Evolutionary conservation across 768 basidiomycete genomes (phyloP).

Genomic region (Podaxis sp.): DNA sequence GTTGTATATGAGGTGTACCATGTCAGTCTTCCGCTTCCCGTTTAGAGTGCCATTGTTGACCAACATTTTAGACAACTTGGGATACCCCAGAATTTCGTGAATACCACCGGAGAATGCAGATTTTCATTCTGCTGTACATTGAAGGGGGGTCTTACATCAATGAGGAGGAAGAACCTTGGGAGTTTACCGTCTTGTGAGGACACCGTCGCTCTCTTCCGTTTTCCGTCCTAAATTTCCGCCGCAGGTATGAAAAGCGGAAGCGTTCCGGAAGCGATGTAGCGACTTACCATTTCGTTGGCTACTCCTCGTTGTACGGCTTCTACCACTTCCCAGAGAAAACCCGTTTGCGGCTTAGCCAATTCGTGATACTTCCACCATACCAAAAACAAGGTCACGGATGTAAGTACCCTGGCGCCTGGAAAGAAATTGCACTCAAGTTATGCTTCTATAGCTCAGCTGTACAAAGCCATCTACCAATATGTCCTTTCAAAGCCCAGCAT

Average conservation of each 20-base stretch:
- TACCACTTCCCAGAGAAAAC: conserved; percentile 92
- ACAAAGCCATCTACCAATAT: conserved; percentile 79
- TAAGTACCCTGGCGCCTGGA: conserved; percentile 30
- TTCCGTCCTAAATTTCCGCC: background rate
- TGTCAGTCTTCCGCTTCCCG: conserved; percentile 42
- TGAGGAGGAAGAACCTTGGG: conserved; percentile 92
- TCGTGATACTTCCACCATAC: conserved; percentile 87
- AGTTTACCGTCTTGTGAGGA: conserved; percentile 82
- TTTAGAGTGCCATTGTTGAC: background rate
- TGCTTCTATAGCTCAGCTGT: conserved; percentile 65
- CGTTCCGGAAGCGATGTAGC: conserved; percentile 42
- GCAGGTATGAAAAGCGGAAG: conserved; percentile 82
- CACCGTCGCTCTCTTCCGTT: background rate
- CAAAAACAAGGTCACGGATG: conserved; percentile 90
- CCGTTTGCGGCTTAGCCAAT: conserved; percentile 89
- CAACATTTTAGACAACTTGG: conserved; percentile 65
- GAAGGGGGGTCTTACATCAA: conserved; percentile 94
- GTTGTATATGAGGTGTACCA: conserved; percentile 90
- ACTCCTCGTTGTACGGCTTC: conserved; percentile 92
- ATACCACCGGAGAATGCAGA: conserved; percentile 88
- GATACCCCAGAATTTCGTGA: conserved; percentile 84
- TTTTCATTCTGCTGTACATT: conserved; percentile 92
- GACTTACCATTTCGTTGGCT: conserved; percentile 92
- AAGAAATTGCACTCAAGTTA: background rate
- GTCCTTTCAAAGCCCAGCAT: conserved; percentile 61